phyloP scores from a whole-genome alignment of 495 filamentous ascomycete genomes.

The Penicillium diatomitis region DNA sequence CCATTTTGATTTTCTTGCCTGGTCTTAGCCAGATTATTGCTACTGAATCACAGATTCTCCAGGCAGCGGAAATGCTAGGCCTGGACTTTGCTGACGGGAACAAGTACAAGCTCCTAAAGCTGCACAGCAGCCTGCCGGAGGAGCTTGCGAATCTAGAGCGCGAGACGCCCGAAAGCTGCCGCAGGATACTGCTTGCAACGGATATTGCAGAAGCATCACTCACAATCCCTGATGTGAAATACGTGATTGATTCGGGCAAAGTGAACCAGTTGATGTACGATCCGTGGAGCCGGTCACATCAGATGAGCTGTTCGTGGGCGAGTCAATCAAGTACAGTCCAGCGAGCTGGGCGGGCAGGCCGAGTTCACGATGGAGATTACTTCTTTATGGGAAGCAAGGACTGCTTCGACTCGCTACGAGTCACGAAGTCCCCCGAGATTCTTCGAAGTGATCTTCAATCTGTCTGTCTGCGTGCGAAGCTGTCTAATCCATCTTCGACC shows the following conservation, averaged over 20 bases:
- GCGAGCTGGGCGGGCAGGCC: constrained; percentile 49
- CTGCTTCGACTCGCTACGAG: constrained; percentile 39
- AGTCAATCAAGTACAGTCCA: constrained; percentile 47
- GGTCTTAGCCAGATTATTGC: constrained; percentile 42
- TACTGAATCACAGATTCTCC: neutral
- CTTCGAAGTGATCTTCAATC: constrained; percentile 7
- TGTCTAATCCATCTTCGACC: neutral
- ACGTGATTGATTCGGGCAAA: constrained; percentile 49
- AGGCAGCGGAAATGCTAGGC: constrained; percentile 13
- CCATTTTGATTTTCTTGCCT: constrained; percentile 50
- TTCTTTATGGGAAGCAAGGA: constrained; percentile 44
- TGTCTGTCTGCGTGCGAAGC: constrained; percentile 11
- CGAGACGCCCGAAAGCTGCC: constrained; percentile 35
- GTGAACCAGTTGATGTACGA: constrained; percentile 44
- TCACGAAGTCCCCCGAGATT: constrained; percentile 36
- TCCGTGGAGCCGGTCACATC: constrained; percentile 31
- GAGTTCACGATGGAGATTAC: constrained; percentile 50
- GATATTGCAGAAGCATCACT: constrained; percentile 55
- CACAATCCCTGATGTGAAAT: constrained; percentile 50
- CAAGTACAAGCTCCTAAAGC: constrained; percentile 37
- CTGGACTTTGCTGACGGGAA: constrained; percentile 35
- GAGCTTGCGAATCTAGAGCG: constrained; percentile 39
- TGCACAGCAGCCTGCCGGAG: constrained; percentile 44
- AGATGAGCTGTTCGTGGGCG: constrained; percentile 42
- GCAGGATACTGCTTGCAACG: constrained; percentile 49